A percentile compares a stretch with the other conserved stretches of the same genome.
Evolutionary conservation across 306 rosid genomes (phyloP).

Genomic region (Boehmeria nivea): DNA sequence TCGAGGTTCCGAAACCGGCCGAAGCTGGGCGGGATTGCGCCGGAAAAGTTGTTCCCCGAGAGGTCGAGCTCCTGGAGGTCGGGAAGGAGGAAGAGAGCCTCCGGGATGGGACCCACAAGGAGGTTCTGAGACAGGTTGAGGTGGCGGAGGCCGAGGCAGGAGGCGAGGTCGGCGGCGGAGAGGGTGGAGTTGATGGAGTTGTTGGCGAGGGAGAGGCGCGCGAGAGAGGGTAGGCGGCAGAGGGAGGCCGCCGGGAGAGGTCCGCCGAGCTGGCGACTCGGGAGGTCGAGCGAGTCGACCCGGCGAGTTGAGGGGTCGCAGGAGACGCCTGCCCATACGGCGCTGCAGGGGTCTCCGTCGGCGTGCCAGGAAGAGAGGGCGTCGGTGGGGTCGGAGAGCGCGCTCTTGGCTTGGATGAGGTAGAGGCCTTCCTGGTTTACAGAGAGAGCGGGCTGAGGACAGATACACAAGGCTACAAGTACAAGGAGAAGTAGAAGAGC

Average conservation of each 20-base stretch:
- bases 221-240: constrained; percentile 43
- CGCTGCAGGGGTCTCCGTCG: constrained; percentile 52
- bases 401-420: constrained; percentile 43
- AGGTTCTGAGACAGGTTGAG: constrained; percentile 44
- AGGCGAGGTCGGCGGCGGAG: too few species aligned
- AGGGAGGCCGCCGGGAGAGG: constrained; percentile 39
- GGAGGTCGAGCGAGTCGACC: constrained; percentile 41
- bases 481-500: constrained; percentile 18
- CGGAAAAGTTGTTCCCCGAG: constrained; percentile 58
- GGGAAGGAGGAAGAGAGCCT: constrained; percentile 31
- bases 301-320: constrained; percentile 25
- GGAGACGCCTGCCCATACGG: constrained; percentile 47
- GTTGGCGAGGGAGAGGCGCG: constrained; percentile 28
- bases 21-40: constrained; percentile 44
- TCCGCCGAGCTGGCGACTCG: constrained; percentile 26
- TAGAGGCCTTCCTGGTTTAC: constrained; percentile 65
- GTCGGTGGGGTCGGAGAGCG: constrained; percentile 38
- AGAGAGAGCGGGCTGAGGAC: constrained; percentile 22
- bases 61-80: constrained; percentile 42
- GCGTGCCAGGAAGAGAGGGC: constrained; percentile 48
- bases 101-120: constrained; percentile 49
- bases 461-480: constrained; percentile 15
- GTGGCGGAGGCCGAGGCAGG: too few species aligned
- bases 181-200: constrained; percentile 35
- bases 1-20: constrained; percentile 35